Base-by-base conservation (phyloP, 768 basidiomycete genomes). In the Psilocybe tampanensis region DNA sequence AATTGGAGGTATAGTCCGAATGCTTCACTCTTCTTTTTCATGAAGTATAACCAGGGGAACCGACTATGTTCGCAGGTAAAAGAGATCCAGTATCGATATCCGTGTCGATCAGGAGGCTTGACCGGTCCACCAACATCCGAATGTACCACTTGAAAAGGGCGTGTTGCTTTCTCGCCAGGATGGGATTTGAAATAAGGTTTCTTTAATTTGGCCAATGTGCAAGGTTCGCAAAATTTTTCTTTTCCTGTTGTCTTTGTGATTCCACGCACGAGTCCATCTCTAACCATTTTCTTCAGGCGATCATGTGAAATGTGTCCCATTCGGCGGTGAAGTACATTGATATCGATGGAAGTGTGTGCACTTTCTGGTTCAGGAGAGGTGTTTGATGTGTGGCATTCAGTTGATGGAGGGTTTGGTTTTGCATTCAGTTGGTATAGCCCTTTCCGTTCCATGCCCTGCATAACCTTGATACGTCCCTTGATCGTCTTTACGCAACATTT, bases 61-160 rank as follows among this genome's bases (percentile, higher is more conserved):
- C 53, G 51, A 4, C 47, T 51, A 19, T 36, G 29, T 21, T 62
- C 59, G 55, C 61, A 59, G n/a, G 61, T 47, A 44, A 66, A 64
- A 8, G 60, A 42, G 19, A 60, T 57, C 56, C 58, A 66, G 33
- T 64, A 64, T 19, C 58, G 47, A 26, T 59, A 54, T 1, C 59
- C 56, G 22, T 52, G 55, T 17, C 44, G 21, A 17, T 59, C 45
- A 1, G 8, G 12, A 13, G 62, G 57, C 18, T 47, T 59, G 18
- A 61, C 48, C 12, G 62, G 62, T 11, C 57, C 54, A 6, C 54
- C 57, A 5, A 59, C 44, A 23, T 62, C 60, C 2, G 56, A 58
- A 21, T 62, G 60, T 18, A 58, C 41, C 41, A 55, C 32, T n/a
- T 62, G 48, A 15, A 60, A 36, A 4, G 53, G 42, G 5, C 54